These are phyloP conservation scores for Tephrocybe sp. DNA, from an alignment of 768 basidiomycete genomes.

Conservation along the genomic window DNA sequence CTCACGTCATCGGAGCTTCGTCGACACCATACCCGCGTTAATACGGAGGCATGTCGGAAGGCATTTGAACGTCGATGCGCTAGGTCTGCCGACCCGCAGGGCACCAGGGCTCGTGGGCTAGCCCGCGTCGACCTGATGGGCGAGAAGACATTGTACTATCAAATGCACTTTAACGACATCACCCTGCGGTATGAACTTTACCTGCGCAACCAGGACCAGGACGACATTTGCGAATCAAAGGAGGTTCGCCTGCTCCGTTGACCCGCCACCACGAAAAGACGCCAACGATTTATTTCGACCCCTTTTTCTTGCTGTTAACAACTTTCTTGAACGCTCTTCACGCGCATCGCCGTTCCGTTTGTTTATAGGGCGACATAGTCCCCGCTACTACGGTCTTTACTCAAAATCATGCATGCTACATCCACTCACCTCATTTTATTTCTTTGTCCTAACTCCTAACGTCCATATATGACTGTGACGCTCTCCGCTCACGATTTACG, in stretches of 20 bases:
- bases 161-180: slow-evolving; percentile 27
- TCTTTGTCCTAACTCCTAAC: not conserved
- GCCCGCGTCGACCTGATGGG: slow-evolving; percentile 54
- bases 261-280: not conserved
- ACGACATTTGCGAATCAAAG: not conserved
- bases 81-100: slow-evolving; percentile 37
- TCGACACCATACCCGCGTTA: slow-evolving; percentile 20
- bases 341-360: not conserved
- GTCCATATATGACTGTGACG: not conserved
- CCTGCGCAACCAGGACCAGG: not conserved
- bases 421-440: not conserved
- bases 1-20: slow-evolving; percentile 43
- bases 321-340: not conserved
- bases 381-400: not conserved
- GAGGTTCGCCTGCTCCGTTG: not conserved
- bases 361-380: not conserved
- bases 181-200: slow-evolving; percentile 6
- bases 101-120: slow-evolving; percentile 45
- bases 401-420: not conserved
- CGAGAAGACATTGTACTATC: slow-evolving; percentile 52
- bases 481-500: not conserved
- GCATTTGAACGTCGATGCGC: slow-evolving; percentile 47
- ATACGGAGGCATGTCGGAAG: slow-evolving; percentile 30
- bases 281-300: not conserved
- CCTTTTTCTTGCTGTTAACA: not conserved